Conservation (phyloP, 2,329 filamentous ascomycete genomes). For the Esteya vermicola region DNA sequence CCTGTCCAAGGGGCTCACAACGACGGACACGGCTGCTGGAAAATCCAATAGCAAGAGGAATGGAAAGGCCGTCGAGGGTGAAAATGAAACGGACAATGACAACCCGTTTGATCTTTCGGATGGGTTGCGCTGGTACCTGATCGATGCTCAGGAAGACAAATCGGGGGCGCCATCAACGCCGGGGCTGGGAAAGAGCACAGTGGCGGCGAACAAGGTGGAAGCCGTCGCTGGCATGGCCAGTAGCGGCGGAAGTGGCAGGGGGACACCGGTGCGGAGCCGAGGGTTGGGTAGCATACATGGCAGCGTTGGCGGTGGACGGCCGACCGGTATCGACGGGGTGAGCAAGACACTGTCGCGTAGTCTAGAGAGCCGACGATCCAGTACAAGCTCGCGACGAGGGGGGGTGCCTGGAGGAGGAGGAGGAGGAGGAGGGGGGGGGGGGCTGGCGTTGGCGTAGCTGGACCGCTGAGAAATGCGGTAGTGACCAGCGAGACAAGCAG, state of each 20-base stretch:
- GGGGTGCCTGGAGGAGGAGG: slow-evolving; percentile 9
- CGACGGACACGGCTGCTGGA: too few relatives aligned
- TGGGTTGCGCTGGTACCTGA: slow-evolving; percentile 87
- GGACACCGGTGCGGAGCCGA: slow-evolving; percentile 31
- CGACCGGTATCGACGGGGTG: slow-evolving; percentile 53
- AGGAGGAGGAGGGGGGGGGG: slow-evolving; percentile 13
- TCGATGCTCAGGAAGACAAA: slow-evolving; percentile 89
- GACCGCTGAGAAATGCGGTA: too few relatives aligned
- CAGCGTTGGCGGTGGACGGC: slow-evolving; percentile 14
- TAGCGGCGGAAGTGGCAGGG: not conserved
- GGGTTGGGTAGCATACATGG: slow-evolving; percentile 17
- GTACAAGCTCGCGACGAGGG: slow-evolving; percentile 57
- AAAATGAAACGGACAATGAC: slow-evolving; percentile 43
- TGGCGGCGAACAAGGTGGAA: slow-evolving; percentile 75
- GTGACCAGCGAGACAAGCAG: slow-evolving; percentile 46
- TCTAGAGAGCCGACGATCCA: slow-evolving; percentile 81
- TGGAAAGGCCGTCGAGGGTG: slow-evolving; percentile 3
- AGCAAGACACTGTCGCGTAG: slow-evolving; percentile 74
- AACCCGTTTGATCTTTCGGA: slow-evolving; percentile 96
- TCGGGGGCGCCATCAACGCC: slow-evolving; percentile 83
- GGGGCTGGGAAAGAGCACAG: slow-evolving; percentile 80
- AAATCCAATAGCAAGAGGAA: slow-evolving; percentile 37
- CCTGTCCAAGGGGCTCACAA: slow-evolving; percentile 72
- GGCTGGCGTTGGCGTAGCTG: not conserved
- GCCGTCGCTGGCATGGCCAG: slow-evolving; percentile 58